Evolutionary conservation across 176 grass and related monocot species (phyloP).

Genomic region (Urochloa ruziziensis): DNA sequence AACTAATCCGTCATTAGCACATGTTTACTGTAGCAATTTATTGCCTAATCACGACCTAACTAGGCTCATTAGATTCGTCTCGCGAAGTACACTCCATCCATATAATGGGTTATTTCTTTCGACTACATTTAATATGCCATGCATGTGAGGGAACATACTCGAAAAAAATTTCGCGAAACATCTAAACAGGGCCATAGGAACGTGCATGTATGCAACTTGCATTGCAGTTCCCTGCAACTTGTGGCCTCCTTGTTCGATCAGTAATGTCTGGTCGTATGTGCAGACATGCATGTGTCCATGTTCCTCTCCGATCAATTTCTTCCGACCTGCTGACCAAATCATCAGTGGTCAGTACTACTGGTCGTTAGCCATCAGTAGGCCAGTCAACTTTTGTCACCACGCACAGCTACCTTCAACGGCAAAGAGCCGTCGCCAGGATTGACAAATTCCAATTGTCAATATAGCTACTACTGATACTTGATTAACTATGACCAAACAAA

Average conservation of each 20-base stretch:
- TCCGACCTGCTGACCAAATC: not conserved
- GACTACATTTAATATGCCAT: no score
- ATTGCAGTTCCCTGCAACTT: not conserved
- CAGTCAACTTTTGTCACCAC: not conserved
- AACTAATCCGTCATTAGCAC: no score
- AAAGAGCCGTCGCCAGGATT: not conserved
- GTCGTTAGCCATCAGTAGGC: not conserved
- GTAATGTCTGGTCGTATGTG: no score
- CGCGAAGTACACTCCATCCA: no score
- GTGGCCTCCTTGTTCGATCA: not conserved
- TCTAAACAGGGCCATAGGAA: no score
- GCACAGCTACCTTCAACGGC: not conserved
- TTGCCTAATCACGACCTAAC: no score
- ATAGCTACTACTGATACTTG: not conserved
- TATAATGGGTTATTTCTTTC: no score
- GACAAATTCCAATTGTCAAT: no score
- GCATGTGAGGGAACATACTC: no score
- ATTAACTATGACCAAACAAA: not conserved
- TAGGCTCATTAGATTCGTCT: no score
- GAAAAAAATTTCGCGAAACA: no score
- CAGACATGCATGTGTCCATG: not conserved
- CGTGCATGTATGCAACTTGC: not conserved
- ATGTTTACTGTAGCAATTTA: no score
- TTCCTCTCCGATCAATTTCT: not conserved
- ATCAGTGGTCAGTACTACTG: not conserved